Evolutionary conservation across 805 yeast genomes (phyloP).

Genomic region (Sugiyamaella floridensis): DNA sequence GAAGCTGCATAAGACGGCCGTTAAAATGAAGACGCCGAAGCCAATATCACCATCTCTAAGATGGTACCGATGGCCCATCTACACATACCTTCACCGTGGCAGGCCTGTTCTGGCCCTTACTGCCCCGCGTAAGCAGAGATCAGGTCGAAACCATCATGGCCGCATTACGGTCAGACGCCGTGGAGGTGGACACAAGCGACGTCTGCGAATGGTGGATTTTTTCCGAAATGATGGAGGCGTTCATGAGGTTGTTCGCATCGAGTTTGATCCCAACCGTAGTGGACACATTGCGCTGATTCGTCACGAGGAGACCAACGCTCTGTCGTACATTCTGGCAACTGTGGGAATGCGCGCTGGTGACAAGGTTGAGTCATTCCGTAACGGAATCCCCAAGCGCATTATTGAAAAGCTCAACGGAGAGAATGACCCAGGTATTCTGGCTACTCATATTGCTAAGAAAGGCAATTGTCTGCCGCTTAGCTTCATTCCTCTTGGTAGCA

Average conservation of each 20-base stretch:
- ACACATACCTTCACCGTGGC: slow-evolving; percentile 81
- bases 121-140: slow-evolving; percentile 56
- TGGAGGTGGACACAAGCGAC: slow-evolving; percentile 94
- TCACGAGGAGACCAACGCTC: slow-evolving; percentile 51
- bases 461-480: slow-evolving; percentile 91
- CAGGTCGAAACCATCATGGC: slow-evolving; percentile 89
- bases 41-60: slow-evolving; percentile 82
- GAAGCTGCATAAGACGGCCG: slow-evolving; percentile 61
- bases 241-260: slow-evolving; percentile 79
- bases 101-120: slow-evolving; percentile 74
- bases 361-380: slow-evolving; percentile 76
- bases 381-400: slow-evolving; percentile 75
- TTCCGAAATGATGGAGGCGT: slow-evolving; percentile 59
- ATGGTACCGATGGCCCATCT: slow-evolving; percentile 83
- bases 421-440: slow-evolving; percentile 83
- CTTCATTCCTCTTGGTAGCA: slow-evolving; percentile 92
- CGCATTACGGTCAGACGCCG: slow-evolving; percentile 86
- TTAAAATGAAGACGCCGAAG: slow-evolving; percentile 65
- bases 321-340: slow-evolving; percentile 80
- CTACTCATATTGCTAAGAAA: slow-evolving; percentile 78
- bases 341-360: slow-evolving; percentile 94
- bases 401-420: slow-evolving; percentile 82
- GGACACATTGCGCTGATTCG: slow-evolving; percentile 85
- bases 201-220: slow-evolving; percentile 78
- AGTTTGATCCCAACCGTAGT: slow-evolving; percentile 91